Conservation (phyloP, 2,329 filamentous ascomycete genomes). For the Calonectria pseudoreteaudii region DNA sequence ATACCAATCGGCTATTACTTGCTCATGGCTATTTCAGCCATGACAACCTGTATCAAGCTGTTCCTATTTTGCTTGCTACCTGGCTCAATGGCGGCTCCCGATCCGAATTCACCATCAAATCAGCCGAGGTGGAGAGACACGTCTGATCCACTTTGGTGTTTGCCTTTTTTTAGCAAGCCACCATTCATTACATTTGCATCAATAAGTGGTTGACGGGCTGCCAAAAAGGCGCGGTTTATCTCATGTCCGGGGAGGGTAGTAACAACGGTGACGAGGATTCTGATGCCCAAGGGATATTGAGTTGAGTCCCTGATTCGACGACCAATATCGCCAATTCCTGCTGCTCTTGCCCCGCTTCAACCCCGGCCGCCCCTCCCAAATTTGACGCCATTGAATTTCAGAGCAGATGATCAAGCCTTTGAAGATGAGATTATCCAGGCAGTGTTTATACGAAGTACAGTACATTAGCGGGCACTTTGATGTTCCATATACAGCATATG, state of each 20-base stretch:
- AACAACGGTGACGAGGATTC: slow-evolving; percentile 16
- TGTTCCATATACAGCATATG: neutral
- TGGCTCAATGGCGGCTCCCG: neutral
- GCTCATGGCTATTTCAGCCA: neutral
- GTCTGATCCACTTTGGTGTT: slow-evolving; percentile 37
- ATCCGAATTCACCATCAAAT: slow-evolving; percentile 23
- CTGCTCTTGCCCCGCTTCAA: slow-evolving; percentile 15
- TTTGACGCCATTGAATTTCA: slow-evolving; percentile 24
- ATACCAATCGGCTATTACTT: neutral
- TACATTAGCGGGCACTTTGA: neutral
- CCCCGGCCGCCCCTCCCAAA: slow-evolving; percentile 17
- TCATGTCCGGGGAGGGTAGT: neutral
- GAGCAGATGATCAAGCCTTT: slow-evolving; percentile 18
- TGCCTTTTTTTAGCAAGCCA: slow-evolving; percentile 38
- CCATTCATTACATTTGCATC: neutral
- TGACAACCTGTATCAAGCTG: neutral
- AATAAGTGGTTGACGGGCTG: slow-evolving; percentile 8
- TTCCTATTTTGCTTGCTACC: neutral
- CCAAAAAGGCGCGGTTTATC: neutral
- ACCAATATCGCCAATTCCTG: slow-evolving; percentile 21
- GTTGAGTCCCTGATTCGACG: slow-evolving; percentile 33
- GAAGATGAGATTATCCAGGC: slow-evolving; percentile 33
- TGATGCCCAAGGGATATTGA: slow-evolving; percentile 7
- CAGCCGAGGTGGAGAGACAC: slow-evolving; percentile 22
- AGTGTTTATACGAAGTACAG: neutral